phyloP scores from a whole-genome alignment of 805 yeast genomes.

The Teunomyces pallodes region DNA sequence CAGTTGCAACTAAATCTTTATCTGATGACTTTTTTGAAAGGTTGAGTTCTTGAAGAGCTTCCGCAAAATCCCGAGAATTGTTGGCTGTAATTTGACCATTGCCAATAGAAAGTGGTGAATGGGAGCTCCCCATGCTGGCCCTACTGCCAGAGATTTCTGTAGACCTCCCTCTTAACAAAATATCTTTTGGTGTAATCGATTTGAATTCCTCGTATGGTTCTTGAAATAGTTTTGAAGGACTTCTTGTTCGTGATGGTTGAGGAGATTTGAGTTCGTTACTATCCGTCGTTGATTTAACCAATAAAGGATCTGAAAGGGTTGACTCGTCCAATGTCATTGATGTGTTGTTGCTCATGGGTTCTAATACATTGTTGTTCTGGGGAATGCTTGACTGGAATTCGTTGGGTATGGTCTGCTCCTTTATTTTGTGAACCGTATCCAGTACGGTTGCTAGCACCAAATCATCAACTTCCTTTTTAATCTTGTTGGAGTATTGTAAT shows the following conservation, averaged over 20 bases:
- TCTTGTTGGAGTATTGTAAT: slow-evolving; percentile 68
- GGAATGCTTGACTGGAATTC: slow-evolving; percentile 8
- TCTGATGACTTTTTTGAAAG: slow-evolving; percentile 23
- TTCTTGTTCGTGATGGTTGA: slow-evolving; percentile 32
- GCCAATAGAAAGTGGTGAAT: slow-evolving; percentile 14
- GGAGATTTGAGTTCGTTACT: slow-evolving; percentile 25
- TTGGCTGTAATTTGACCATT: slow-evolving; percentile 10
- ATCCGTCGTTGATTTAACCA: neutral
- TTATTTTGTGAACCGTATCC: slow-evolving; percentile 58
- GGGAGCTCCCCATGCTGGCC: slow-evolving; percentile 14
- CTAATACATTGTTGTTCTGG: slow-evolving; percentile 4
- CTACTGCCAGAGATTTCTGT: slow-evolving; percentile 8
- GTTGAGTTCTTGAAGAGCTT: slow-evolving; percentile 27
- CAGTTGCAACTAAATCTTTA: slow-evolving; percentile 3
- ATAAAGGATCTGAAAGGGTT: slow-evolving; percentile 6
- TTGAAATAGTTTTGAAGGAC: slow-evolving; percentile 21
- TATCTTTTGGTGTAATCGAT: slow-evolving; percentile 48
- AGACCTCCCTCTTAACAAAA: slow-evolving; percentile 24
- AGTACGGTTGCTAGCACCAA: slow-evolving; percentile 62
- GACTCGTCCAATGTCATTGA: neutral
- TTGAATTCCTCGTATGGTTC: slow-evolving; percentile 15
- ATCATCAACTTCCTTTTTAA: slow-evolving; percentile 74
- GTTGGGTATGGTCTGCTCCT: slow-evolving; percentile 29
- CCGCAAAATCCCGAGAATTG: slow-evolving; percentile 22
- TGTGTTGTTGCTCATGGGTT: neutral